Base-by-base conservation (phyloP, 495 filamentous ascomycete genomes). In the Xylaria longipes region DNA sequence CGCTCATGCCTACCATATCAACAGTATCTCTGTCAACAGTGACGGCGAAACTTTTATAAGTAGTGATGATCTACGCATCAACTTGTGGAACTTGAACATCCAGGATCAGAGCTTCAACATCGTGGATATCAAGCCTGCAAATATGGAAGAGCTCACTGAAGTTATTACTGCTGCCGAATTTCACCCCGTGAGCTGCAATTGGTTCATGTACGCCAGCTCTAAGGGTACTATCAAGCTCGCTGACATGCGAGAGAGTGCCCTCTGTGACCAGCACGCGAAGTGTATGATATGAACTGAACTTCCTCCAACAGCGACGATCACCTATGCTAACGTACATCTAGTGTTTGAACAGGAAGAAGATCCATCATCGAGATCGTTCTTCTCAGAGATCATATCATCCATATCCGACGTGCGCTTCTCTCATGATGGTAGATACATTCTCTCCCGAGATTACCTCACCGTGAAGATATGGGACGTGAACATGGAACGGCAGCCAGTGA, bases 81-180 rank as follows among this genome's bases (percentile, higher is more conserved):
- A 99, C 84, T 86, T 99, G 60, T 99, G 96, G 96, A 98, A 99
- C 75, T 84, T 98, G 75, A 98, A 99, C 82, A 98, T 99, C 66
- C 97, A 99, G 82, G 96, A 98, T 73, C 95, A 98, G 83, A 98
- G 96, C 86, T 99, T 99, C 88, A 99, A 99, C 84, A 99, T 99
- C 78, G 96, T 99, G 71, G 96, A 99, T 82, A 99, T 99, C 83
- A 99, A 99, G 80, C 96, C 96, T 1, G 96, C 96, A 14, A 99
- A 99, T 81, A 99, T 99, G 96, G 96, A 99, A 82, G 96, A 99
- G 84, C 86, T 99, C 73, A 99, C 96, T 2, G 96, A 99, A 82
- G 96, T 99, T 69, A 98, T 99, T 75, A 99, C 96, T 35, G 96
- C 96, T 43, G 97, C 96, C 56, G 96, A 99, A 79, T 99, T 99